Percentiles rank a stretch among this genome's conserved stretches.
Conservation (phyloP, 805 yeast genomes). For the Candida rishiriensis region DNA sequence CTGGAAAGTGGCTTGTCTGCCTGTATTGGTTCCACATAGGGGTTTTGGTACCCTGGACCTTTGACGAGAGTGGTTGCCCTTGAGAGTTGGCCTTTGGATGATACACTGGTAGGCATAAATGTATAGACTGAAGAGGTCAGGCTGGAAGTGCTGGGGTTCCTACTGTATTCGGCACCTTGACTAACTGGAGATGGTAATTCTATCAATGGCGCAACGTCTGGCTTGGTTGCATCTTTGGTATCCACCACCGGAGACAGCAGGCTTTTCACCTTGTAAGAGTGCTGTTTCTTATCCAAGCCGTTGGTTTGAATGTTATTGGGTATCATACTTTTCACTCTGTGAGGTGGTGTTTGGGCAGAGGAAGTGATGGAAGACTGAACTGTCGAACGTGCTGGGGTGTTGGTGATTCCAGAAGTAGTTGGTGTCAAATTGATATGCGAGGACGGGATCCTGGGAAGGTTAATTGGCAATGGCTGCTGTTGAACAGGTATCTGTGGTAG, state of each 20-base stretch:
- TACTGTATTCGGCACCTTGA: too few relatives aligned
- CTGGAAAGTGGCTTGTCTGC: constrained; percentile 9
- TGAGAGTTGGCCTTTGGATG: too few relatives aligned
- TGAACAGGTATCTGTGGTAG: constrained; percentile 1
- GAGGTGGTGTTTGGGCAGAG: background rate
- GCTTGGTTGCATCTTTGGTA: background rate
- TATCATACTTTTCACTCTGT: background rate
- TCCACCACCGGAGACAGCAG: constrained; percentile 11
- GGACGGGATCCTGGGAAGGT: too few relatives aligned
- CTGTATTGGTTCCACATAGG: constrained; percentile 3
- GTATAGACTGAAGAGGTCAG: background rate
- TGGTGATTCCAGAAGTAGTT: too few relatives aligned
- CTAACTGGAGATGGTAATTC: too few relatives aligned
- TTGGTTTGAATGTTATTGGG: background rate
- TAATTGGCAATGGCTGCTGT: too few relatives aligned
- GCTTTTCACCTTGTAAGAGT: constrained; percentile 10
- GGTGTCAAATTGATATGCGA: too few relatives aligned
- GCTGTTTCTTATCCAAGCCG: background rate
- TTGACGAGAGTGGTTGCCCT: too few relatives aligned
- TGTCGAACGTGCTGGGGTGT: too few relatives aligned
- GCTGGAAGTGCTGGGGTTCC: too few relatives aligned
- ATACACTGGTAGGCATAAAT: too few relatives aligned
- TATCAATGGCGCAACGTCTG: too few relatives aligned
- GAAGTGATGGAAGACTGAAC: background rate
- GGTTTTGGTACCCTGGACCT: background rate